Evolutionary conservation across 2,329 filamentous ascomycete species (phyloP).

Genomic region (Talaromyces verruculosus): DNA sequence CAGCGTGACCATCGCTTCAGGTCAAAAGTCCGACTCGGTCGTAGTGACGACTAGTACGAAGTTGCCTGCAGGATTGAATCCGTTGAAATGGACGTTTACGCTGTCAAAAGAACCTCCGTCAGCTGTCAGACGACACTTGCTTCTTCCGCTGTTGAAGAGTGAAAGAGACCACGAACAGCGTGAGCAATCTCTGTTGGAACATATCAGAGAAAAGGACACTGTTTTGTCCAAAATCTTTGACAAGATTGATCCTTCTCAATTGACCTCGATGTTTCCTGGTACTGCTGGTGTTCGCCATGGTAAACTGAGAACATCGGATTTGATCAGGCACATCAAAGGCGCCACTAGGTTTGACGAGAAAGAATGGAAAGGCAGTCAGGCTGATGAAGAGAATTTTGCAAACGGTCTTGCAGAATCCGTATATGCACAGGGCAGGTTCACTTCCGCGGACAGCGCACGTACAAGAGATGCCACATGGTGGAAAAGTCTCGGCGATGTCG

Average conservation of each 20-base stretch:
- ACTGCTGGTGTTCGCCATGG: slow-evolving; percentile 48
- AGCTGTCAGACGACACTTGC: slow-evolving; percentile 50
- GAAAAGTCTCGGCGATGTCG: slow-evolving; percentile 26
- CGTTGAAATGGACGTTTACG: slow-evolving; percentile 54
- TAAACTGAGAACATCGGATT: slow-evolving; percentile 46
- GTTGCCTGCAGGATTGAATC: slow-evolving; percentile 55
- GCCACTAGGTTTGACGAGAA: slow-evolving; percentile 54
- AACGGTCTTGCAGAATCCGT: slow-evolving; percentile 22
- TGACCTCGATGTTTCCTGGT: slow-evolving; percentile 58
- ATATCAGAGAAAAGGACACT: slow-evolving; percentile 59
- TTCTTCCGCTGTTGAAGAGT: slow-evolving; percentile 55
- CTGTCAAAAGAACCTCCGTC: slow-evolving; percentile 44
- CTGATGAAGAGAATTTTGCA: slow-evolving; percentile 26
- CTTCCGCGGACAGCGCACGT: slow-evolving; percentile 22
- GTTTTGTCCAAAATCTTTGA: slow-evolving; percentile 59
- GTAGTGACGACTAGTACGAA: slow-evolving; percentile 49
- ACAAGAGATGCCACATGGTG: slow-evolving; percentile 37
- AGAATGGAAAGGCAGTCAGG: slow-evolving; percentile 43
- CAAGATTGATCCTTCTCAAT: slow-evolving; percentile 56
- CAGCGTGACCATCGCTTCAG: slow-evolving; percentile 33
- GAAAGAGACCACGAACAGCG: slow-evolving; percentile 50
- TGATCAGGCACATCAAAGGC: slow-evolving; percentile 56
- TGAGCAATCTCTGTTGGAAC: slow-evolving; percentile 50
- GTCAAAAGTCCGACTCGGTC: slow-evolving; percentile 38
- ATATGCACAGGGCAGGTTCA: not conserved